These are phyloP conservation scores for Euryodendron excelsum DNA, from an alignment of 148 eudicot genomes.

Conservation along the genomic window DNA sequence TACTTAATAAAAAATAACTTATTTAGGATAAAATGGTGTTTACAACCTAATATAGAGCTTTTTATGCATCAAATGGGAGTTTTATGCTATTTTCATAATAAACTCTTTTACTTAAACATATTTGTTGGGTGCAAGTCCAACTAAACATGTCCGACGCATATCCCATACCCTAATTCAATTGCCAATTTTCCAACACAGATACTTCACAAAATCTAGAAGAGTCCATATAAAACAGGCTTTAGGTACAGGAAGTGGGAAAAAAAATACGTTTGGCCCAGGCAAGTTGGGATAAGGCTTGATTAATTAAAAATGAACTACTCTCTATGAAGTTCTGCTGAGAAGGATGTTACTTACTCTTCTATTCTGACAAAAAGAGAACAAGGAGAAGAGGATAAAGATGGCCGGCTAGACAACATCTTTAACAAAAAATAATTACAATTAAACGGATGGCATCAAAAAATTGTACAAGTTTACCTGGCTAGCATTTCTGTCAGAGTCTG, in stretches of 20 bases:
- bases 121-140: no score
- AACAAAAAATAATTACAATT: background rate
- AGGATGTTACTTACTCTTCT: background rate
- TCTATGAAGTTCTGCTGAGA: background rate
- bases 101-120: no score
- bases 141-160: no score
- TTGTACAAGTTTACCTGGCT: conserved; percentile 37
- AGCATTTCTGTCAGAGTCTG: conserved; percentile 46
- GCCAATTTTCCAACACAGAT: no score
- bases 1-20: no score
- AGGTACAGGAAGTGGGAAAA: background rate
- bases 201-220: no score
- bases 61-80: no score
- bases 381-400: conserved; percentile 4
- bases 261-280: background rate
- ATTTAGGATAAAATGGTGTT: no score
- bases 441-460: background rate
- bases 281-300: background rate
- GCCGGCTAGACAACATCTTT: conserved; percentile 7
- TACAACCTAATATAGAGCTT: no score
- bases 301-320: background rate
- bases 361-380: background rate
- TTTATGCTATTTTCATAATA: no score
- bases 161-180: no score
- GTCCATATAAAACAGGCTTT: no score